These are phyloP conservation scores for Diversispora eburnea DNA, from an alignment of 192 early-diverging fungal genomes.

Conservation along the genomic window DNA sequence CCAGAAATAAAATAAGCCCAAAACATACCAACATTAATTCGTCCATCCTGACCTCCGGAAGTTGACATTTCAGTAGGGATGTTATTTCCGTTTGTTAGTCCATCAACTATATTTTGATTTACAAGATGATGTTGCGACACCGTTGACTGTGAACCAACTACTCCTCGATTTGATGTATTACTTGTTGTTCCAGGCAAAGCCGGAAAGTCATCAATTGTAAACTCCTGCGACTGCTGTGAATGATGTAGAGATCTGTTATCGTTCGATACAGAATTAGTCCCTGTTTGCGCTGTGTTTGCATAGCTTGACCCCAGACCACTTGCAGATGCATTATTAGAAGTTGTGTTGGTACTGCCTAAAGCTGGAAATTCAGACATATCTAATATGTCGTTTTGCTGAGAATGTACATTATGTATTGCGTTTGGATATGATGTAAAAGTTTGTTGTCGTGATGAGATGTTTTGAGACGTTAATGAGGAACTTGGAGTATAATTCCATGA, in stretches of 20 bases:
- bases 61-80: constrained; percentile 4
- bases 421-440: constrained; percentile 31
- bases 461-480: constrained; percentile 30
- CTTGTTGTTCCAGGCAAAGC: constrained; percentile 43
- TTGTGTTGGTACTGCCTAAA: constrained; percentile 40
- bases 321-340: constrained; percentile 30
- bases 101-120: constrained; percentile 24
- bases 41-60: constrained; percentile 11
- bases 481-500: constrained; percentile 32
- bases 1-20: neutral
- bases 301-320: constrained; percentile 31
- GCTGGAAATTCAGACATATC: constrained; percentile 47
- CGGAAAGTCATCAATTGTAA: constrained; percentile 46
- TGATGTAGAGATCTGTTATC: constrained; percentile 17
- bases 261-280: constrained; percentile 28
- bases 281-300: constrained; percentile 42
- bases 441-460: constrained; percentile 24
- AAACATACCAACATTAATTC: constrained; percentile 21
- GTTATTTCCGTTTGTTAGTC: constrained; percentile 8
- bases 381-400: constrained; percentile 34
- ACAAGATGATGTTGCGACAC: constrained; percentile 37
- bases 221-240: constrained; percentile 36
- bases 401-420: constrained; percentile 28
- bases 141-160: constrained; percentile 34
- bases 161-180: constrained; percentile 36